Evolutionary conservation across 345 rosid genomes (phyloP).

Genomic region (Durio zibethinus): DNA sequence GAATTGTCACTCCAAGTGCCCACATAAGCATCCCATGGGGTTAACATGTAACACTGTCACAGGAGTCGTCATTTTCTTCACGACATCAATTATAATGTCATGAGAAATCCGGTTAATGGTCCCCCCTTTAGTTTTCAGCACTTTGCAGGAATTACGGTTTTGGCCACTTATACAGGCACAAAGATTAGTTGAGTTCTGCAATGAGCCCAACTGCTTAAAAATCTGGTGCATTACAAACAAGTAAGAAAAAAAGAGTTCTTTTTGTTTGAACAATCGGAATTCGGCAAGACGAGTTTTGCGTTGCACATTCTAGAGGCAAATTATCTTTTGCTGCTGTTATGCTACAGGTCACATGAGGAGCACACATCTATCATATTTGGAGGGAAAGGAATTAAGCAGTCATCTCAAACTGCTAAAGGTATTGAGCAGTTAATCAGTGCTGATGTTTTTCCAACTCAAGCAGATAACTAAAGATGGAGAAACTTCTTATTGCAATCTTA

Average conservation of each 20-base stretch:
- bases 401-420: neutral
- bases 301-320: neutral
- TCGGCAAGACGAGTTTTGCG: neutral
- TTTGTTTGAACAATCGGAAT: neutral
- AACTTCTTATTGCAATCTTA: conserved; percentile 1
- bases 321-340: neutral
- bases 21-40: conserved; percentile 66
- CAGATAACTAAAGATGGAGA: neutral
- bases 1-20: conserved; percentile 67
- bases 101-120: conserved; percentile 42
- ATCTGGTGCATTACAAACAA: neutral
- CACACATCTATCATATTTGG: neutral
- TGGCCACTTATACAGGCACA: conserved; percentile 35
- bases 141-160: conserved; percentile 49
- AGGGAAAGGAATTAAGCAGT: neutral
- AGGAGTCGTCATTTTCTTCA: conserved; percentile 37
- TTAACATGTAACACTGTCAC: conserved; percentile 58
- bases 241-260: neutral
- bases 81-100: conserved; percentile 36
- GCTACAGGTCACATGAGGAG: neutral
- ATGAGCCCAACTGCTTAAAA: neutral
- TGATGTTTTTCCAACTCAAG: neutral
- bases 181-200: conserved; percentile 11
- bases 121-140: conserved; percentile 38
- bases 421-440: neutral